Evolutionary conservation across 441 rosid genomes (phyloP), one percentile per base, ranked within the genome.

Genomic region (Dalechampia spathulata): DNA sequence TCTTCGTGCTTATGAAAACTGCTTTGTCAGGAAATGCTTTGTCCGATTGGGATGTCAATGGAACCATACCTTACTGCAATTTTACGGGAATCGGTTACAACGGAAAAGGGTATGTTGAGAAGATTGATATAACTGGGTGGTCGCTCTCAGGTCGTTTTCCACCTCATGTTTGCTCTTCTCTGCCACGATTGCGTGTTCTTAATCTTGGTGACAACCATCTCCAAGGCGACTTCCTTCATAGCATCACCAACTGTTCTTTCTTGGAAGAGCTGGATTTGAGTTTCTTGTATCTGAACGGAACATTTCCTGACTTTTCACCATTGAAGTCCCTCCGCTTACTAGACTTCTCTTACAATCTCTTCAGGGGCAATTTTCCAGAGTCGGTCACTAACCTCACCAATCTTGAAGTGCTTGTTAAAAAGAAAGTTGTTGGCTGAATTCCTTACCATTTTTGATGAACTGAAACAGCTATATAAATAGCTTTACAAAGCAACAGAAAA

Each of bases 321-420:
- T 57, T 92, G 84, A 71, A 68, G 55, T 79, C 81, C 58, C 67
- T 92, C 15, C 73, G 83, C 65, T 46, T 74, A 42, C 83, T 92
- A 30, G 90, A 89, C 72, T 63, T 92, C 81, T 89, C 99, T 0
- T 72, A 76, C 84, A 92, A 92, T 60, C 59, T 12, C 58, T 92
- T 92, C 68, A 75, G 60, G 1, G 99, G 96, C 16, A 65, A 75
- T 49, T 92, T 92, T 61, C 99, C 99, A 6, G 37, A 75, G 58
- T 86, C 94, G 1, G 69, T 88, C 26, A 73, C 80, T n/a, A 85
- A 86, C 47, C 94, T 89, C 22, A 80, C 86, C 25, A 71, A 75
- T 40, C 81, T 92, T 7, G 86, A 83, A 78, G 52, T 55, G 57
- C 77, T 92, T n/a, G n/a, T n/a, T n/a, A n/a, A n/a, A n/a, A n/a